Percentiles rank a stretch among this genome's conserved stretches.
Evolutionary conservation across 768 basidiomycete species (phyloP).

Genomic region (Tylopilus balloui): DNA sequence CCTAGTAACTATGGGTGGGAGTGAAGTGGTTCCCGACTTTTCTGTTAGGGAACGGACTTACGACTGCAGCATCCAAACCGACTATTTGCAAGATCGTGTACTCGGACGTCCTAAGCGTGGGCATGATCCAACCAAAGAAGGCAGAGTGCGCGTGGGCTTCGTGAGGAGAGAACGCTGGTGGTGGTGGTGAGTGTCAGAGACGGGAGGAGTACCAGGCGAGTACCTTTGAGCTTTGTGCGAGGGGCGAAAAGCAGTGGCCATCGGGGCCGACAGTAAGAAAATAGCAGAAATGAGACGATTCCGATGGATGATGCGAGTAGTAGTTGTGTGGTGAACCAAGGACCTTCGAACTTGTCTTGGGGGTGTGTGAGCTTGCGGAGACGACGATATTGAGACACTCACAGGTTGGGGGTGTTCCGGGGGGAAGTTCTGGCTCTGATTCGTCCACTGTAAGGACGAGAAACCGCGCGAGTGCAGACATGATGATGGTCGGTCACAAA

Average conservation of each 20-base stretch:
- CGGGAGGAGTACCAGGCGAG: background rate
- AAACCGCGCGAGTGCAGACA: background rate
- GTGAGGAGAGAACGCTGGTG: constrained; percentile 83
- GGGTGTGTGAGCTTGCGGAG: constrained; percentile 4
- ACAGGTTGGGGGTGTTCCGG: constrained; percentile 64
- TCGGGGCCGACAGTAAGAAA: constrained; percentile 82
- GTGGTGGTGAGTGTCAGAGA: constrained; percentile 1
- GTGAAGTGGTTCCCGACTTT: background rate
- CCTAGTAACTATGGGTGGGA: constrained; percentile 65
- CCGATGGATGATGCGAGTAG: constrained; percentile 76
- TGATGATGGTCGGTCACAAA: background rate
- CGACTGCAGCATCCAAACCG: constrained; percentile 94
- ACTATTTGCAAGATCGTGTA: constrained; percentile 94
- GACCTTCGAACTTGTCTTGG: constrained; percentile 78
- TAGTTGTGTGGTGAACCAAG: constrained; percentile 94
- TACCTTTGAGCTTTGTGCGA: constrained; percentile 91
- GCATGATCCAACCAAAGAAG: constrained; percentile 96
- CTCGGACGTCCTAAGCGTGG: constrained; percentile 86
- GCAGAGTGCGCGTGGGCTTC: constrained; percentile 83
- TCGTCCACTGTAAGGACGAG: constrained; percentile 23
- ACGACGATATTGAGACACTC: constrained; percentile 25
- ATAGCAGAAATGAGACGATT: constrained; percentile 72
- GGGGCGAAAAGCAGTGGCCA: constrained; percentile 92
- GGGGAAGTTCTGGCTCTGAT: constrained; percentile 45
- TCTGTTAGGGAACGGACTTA: constrained; percentile 37